Evolutionary conservation across 2,329 filamentous ascomycete genomes (phyloP).

Genomic region (Apiospora koreana): DNA sequence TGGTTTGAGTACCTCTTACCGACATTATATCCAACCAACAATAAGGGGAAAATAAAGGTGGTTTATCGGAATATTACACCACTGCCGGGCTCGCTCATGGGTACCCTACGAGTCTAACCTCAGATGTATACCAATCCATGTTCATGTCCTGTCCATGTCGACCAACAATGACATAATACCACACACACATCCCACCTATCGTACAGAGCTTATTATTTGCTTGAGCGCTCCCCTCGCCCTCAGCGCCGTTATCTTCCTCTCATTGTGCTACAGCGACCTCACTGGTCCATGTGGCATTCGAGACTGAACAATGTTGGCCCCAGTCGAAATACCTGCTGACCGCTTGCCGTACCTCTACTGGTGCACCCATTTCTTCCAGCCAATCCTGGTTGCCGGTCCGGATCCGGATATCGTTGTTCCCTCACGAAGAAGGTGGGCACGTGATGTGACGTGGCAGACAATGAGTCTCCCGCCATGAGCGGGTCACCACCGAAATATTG

Average conservation of each 20-base stretch:
- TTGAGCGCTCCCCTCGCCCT: neutral
- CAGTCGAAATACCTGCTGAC: neutral
- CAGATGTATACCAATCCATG: neutral
- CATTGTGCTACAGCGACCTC: neutral
- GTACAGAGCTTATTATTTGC: neutral
- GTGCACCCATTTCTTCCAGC: neutral
- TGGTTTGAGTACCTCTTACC: neutral
- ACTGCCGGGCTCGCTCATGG: neutral
- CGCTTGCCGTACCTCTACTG: neutral
- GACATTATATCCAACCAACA: neutral
- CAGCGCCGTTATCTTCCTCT: neutral
- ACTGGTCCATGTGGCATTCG: neutral
- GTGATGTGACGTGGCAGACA: slow-evolving; percentile 3
- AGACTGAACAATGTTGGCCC: neutral
- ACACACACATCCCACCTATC: neutral
- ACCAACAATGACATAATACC: neutral
- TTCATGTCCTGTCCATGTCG: neutral
- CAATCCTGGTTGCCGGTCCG: neutral
- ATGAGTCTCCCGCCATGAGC: neutral
- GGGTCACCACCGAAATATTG: neutral
- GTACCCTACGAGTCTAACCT: neutral
- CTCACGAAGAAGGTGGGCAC: neutral
- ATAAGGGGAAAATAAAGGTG: neutral
- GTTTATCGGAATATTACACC: neutral
- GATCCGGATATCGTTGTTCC: neutral